Evolutionary conservation across 2,329 filamentous ascomycete species (phyloP).

Genomic region (Hypoxylon sp.): DNA sequence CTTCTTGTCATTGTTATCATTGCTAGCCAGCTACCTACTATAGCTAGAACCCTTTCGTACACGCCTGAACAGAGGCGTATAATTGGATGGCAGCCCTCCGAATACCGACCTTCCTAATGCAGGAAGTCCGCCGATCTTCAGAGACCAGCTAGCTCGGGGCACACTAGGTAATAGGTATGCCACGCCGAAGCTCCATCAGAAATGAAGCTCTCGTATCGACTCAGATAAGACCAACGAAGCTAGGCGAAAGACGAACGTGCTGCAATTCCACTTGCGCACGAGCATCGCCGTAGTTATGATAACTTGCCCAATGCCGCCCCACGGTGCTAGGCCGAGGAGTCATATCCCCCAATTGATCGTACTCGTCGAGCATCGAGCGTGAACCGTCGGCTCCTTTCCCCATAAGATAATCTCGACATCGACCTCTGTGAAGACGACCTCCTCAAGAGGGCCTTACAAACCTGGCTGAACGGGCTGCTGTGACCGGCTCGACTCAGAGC

Average conservation of each 20-base stretch:
- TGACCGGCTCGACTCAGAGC: too few species aligned
- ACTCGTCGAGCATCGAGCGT: neutral
- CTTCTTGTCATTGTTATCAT: slow-evolving; percentile 6
- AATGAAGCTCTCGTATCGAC: neutral
- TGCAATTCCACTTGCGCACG: slow-evolving; percentile 7
- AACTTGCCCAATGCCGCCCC: neutral
- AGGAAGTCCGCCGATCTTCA: slow-evolving; percentile 30
- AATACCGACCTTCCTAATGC: slow-evolving; percentile 33
- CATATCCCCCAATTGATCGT: neutral
- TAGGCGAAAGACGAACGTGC: slow-evolving; percentile 25
- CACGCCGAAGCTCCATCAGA: neutral
- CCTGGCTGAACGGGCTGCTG: too few species aligned
- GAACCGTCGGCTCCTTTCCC: neutral
- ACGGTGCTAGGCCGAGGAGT: neutral
- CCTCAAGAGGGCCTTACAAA: too few species aligned
- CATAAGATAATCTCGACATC: neutral
- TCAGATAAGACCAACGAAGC: slow-evolving; percentile 29
- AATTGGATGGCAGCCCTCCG: slow-evolving; percentile 20
- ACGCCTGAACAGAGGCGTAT: slow-evolving; percentile 4
- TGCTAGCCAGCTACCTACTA: slow-evolving; percentile 1
- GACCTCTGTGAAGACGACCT: neutral
- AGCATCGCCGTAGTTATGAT: neutral
- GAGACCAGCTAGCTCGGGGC: slow-evolving; percentile 23
- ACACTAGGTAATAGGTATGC: neutral
- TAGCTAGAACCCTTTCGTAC: slow-evolving; percentile 6